phyloP scores from a whole-genome alignment of 192 early-diverging fungal species.

The Backusella psychrophila region DNA sequence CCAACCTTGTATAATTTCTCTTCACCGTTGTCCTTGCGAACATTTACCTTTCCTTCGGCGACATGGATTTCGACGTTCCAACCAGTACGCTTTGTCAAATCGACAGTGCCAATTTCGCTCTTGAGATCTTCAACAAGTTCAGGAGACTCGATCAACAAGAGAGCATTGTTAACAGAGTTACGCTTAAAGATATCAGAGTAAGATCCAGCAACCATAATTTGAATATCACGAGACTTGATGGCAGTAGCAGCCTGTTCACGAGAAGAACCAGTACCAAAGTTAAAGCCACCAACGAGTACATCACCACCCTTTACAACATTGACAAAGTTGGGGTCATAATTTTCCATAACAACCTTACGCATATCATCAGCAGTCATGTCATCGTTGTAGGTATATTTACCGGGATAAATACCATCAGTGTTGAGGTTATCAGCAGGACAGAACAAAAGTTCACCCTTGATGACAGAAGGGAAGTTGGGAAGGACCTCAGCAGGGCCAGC shows the following conservation, averaged over 20 bases:
- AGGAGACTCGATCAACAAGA: slow-evolving; percentile 87
- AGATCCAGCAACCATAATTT: slow-evolving; percentile 85
- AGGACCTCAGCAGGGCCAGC: slow-evolving; percentile 35
- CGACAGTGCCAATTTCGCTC: slow-evolving; percentile 37
- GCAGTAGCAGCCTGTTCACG: slow-evolving; percentile 98
- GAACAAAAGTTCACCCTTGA: slow-evolving; percentile 86
- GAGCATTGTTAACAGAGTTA: slow-evolving; percentile 98
- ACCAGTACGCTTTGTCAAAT: slow-evolving; percentile 74
- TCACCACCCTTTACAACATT: slow-evolving; percentile 66
- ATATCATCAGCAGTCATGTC: slow-evolving; percentile 88
- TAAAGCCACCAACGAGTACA: slow-evolving; percentile 89
- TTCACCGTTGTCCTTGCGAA: slow-evolving; percentile 36
- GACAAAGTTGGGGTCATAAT: slow-evolving; percentile 92
- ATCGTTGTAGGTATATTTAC: slow-evolving; percentile 98
- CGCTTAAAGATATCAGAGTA: slow-evolving; percentile 99
- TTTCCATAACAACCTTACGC: slow-evolving; percentile 97
- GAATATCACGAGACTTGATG: slow-evolving; percentile 82
- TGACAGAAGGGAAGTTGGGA: slow-evolving; percentile 70
- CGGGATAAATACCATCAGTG: slow-evolving; percentile 98
- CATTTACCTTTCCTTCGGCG: slow-evolving; percentile 60
- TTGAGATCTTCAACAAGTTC: slow-evolving; percentile 76
- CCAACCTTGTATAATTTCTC: slow-evolving; percentile 50
- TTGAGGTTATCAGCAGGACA: slow-evolving; percentile 94
- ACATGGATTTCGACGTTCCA: slow-evolving; percentile 70
- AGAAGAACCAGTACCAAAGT: slow-evolving; percentile 97